A percentile compares a stretch with the other conserved stretches of the same genome.
These are phyloP conservation scores for Cucurbita argyrosperma DNA, from an alignment of 306 rosid species.

Conservation along the genomic window DNA sequence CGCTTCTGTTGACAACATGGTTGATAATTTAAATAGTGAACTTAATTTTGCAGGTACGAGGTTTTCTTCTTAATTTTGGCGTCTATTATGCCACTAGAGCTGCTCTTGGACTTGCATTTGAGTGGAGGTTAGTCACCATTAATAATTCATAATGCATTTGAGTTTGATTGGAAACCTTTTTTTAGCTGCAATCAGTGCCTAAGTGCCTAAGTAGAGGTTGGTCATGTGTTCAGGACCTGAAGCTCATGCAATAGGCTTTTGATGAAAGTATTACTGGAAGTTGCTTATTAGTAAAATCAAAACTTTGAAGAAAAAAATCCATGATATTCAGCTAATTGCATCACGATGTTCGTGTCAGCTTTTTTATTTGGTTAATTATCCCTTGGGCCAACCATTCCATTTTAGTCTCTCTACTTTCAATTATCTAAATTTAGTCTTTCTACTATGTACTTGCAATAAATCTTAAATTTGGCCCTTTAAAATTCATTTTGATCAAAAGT, in stretches of 20 bases:
- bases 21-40: neutral
- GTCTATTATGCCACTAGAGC: slow-evolving; percentile 93
- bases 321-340: neutral
- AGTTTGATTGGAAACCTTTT: neutral
- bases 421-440: too few species aligned
- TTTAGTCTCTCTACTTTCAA: too few species aligned
- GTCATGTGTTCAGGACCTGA: neutral
- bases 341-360: neutral
- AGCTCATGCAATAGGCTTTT: neutral
- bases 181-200: neutral
- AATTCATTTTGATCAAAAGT: too few species aligned
- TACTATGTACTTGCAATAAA: too few species aligned
- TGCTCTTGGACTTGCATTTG: slow-evolving; percentile 83
- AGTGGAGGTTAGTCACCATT: slow-evolving; percentile 68
- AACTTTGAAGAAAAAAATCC: neutral
- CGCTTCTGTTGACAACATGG: neutral
- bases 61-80: slow-evolving; percentile 91
- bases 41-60: slow-evolving; percentile 61
- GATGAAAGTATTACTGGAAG: neutral
- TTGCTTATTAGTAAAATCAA: neutral
- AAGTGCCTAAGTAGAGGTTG: neutral
- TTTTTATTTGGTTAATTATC: too few species aligned
- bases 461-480: too few species aligned
- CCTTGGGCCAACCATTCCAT: too few species aligned
- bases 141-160: slow-evolving; percentile 7